These are phyloP conservation scores for Candida argentea DNA, from an alignment of 805 yeast genomes.

Conservation along the genomic window DNA sequence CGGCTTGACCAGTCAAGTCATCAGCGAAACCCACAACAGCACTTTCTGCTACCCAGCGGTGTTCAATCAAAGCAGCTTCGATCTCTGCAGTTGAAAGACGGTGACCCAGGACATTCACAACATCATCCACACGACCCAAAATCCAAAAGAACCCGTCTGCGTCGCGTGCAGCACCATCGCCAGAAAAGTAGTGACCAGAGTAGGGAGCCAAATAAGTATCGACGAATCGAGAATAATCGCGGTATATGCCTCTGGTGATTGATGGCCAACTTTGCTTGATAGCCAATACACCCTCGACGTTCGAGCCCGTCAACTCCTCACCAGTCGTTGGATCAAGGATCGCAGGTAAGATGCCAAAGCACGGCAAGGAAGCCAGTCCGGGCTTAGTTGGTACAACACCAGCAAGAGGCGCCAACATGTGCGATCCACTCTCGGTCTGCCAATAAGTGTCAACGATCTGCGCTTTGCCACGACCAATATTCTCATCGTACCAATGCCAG, in stretches of 20 bases:
- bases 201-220: constrained; percentile 92
- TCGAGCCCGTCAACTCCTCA: constrained; percentile 70
- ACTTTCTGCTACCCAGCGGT: constrained; percentile 74
- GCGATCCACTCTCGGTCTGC: constrained; percentile 98
- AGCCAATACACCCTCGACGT: constrained; percentile 94
- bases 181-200: constrained; percentile 90
- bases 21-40: constrained; percentile 96
- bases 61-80: constrained; percentile 81
- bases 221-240: constrained; percentile 73
- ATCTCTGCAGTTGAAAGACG: constrained; percentile 97
- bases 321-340: constrained; percentile 93
- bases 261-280: constrained; percentile 93
- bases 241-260: constrained; percentile 94
- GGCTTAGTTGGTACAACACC: constrained; percentile 95
- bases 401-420: constrained; percentile 87
- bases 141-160: constrained; percentile 96
- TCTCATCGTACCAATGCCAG: constrained; percentile 97
- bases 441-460: constrained; percentile 95
- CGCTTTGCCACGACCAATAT: constrained; percentile 82
- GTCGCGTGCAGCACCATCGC: constrained; percentile 98
- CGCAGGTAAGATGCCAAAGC: constrained; percentile 87
- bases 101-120: constrained; percentile 96
- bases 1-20: constrained; percentile 96
- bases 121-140: constrained; percentile 97
- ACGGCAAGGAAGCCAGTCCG: constrained; percentile 93